phyloP scores from a whole-genome alignment of 805 yeast species.

The Pichia scutulata region DNA sequence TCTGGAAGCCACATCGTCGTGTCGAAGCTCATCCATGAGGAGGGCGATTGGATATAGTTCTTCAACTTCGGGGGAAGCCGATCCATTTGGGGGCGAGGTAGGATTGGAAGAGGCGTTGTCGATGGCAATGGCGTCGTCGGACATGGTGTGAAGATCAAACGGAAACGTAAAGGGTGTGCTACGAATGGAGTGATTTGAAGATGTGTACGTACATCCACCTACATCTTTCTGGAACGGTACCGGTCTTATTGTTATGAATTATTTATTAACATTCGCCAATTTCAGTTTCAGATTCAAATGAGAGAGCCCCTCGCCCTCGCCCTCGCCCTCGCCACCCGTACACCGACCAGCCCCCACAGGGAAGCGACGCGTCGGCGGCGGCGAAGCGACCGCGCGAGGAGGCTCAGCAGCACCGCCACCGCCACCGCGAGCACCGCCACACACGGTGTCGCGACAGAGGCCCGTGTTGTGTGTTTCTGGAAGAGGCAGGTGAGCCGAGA shows the following conservation, averaged over 20 bases:
- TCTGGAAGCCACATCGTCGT: constrained; percentile 90
- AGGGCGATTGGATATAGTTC: constrained; percentile 91
- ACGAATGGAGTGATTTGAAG: no score
- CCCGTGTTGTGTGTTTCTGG: not conserved
- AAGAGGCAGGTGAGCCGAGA: not conserved
- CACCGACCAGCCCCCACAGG: not conserved
- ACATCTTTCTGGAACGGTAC: no score
- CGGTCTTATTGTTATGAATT: no score
- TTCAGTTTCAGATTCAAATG: no score
- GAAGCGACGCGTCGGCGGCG: not conserved
- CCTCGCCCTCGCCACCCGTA: no score
- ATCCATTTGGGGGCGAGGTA: not conserved
- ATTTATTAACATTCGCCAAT: no score
- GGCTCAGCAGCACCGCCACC: not conserved
- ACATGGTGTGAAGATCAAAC: not conserved
- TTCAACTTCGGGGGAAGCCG: constrained; percentile 26
- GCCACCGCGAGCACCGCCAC: no score
- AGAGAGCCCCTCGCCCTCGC: no score
- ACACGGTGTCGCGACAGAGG: not conserved
- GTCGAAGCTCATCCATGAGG: constrained; percentile 89
- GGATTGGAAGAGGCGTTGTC: not conserved
- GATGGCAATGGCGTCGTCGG: not conserved
- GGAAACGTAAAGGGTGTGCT: no score
- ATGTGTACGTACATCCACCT: no score
- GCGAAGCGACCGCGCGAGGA: not conserved